Conservation (phyloP, 768 basidiomycete genomes). For the Trametopsis cervina region DNA sequence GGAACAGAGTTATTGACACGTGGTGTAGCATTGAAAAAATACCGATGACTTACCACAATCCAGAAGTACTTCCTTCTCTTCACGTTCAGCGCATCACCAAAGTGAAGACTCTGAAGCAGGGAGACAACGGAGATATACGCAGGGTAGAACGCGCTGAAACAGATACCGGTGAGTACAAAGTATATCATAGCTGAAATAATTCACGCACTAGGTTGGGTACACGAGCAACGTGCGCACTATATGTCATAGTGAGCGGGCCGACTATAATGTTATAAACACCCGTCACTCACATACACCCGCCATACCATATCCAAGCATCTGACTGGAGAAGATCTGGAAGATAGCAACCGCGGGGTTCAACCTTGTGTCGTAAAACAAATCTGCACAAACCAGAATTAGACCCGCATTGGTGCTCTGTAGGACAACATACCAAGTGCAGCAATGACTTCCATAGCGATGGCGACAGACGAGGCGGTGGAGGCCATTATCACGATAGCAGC, state of each 20-base stretch:
- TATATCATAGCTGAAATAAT: not conserved
- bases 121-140: slow-evolving; percentile 45
- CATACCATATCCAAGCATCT: slow-evolving; percentile 29
- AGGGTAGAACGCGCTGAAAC: slow-evolving; percentile 43
- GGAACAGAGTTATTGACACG: not conserved
- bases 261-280: not conserved
- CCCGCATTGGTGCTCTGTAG: not conserved
- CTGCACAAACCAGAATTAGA: slow-evolving; percentile 16
- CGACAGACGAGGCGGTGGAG: slow-evolving; percentile 51
- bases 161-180: not conserved
- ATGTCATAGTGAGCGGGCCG: slow-evolving; percentile 3
- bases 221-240: slow-evolving; percentile 42
- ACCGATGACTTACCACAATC: slow-evolving; percentile 34
- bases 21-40: not conserved
- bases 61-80: slow-evolving; percentile 49
- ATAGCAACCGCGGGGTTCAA: slow-evolving; percentile 45
- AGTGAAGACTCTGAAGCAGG: slow-evolving; percentile 47
- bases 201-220: slow-evolving; percentile 42
- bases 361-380: slow-evolving; percentile 44
- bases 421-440: slow-evolving; percentile 39
- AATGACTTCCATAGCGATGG: slow-evolving; percentile 52
- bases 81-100: slow-evolving; percentile 40
- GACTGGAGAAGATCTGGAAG: slow-evolving; percentile 49
- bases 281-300: slow-evolving; percentile 22
- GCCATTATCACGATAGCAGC: slow-evolving; percentile 57